Evolutionary conservation across 148 eudicot genomes (phyloP), one percentile per base, ranked within the genome.

Genomic region (Rhododendron kiyosumense): DNA sequence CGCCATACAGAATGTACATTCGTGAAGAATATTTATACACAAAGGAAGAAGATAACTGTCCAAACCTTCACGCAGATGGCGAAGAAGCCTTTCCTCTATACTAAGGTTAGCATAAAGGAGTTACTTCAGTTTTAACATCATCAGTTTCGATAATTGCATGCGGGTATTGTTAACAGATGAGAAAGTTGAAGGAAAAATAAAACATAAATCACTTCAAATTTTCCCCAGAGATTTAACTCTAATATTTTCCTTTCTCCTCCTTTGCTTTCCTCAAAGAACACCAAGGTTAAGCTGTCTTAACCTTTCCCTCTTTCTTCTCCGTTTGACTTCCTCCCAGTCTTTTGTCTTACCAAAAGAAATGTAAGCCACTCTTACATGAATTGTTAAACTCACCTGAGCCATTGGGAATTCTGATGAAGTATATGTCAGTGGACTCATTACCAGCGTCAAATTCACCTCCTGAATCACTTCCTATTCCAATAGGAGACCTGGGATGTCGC

Each of bases 401-500:
- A 34, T 34, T 34, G 36, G 36, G 36, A 34, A 34, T 34, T 34
- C 36, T 34, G 36, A 2, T 1, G 36, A 34, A 34, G 36, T 34
- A 34, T 34, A 34, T 34, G 36, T 34, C 36, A 34, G 36, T 34
- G 36, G 36, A 34, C 36, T 34, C 36, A 32, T 32, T 32, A 32
- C 32, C 32, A 32, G 32, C 32, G 1, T 32, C 32, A 32, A 32
- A 32, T 0, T 32, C 32, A 32, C 32, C 32, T 32, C 32, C 32
- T 32, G 32, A 32, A 32, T 32, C 32, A 32, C 32, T 32, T 32
- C 32, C 32, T 32, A 32, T 32, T 32, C 32, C 1, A 32, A 32
- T 32, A 15, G 86, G 34, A 71, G 84, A 76, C 80, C 84, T 87
- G 79, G 87, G 88, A 87, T 93, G 90, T 22, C 99, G 98, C 93